A percentile compares a stretch with the other conserved stretches of the same genome.
Evolutionary conservation across 2,329 filamentous ascomycete genomes (phyloP).

Genomic region (Tolypocladium capitatum): DNA sequence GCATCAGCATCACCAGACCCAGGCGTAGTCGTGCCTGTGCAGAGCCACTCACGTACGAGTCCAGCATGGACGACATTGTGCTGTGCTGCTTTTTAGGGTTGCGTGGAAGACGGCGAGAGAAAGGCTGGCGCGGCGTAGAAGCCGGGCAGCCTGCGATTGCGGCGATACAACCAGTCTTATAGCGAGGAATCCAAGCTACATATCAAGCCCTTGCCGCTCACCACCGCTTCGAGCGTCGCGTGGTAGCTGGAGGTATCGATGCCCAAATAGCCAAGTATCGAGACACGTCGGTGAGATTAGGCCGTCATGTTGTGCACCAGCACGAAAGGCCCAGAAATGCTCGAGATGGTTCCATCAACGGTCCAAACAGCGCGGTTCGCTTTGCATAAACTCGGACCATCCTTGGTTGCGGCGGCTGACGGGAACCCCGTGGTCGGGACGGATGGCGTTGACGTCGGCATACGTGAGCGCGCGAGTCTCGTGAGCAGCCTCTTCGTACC

Average conservation of each 20-base stretch:
- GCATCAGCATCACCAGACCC: background rate
- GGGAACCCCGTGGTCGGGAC: background rate
- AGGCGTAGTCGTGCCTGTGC: background rate
- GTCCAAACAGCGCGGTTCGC: background rate
- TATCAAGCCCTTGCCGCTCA: slow-evolving; percentile 7
- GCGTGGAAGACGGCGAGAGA: background rate
- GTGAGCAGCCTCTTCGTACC: slow-evolving; percentile 2
- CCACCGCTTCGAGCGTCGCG: background rate
- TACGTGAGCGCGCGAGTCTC: slow-evolving; percentile 5
- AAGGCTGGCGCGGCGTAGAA: background rate
- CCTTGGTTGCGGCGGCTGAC: slow-evolving; percentile 1
- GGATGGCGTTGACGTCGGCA: slow-evolving; percentile 1
- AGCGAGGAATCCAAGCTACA: background rate
- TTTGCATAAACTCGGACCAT: background rate
- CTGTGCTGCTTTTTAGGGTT: background rate
- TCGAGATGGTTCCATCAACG: background rate
- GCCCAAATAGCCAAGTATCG: slow-evolving; percentile 9
- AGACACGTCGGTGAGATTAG: slow-evolving; percentile 8
- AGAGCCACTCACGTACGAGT: background rate
- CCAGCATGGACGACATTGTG: background rate
- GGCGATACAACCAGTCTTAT: background rate
- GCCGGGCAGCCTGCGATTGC: background rate
- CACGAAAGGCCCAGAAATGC: background rate
- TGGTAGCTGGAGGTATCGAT: slow-evolving; percentile 5
- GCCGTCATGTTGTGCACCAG: slow-evolving; percentile 10